These are phyloP conservation scores for Emergomyces orientalis DNA, from an alignment of 2,329 filamentous ascomycete genomes.

Conservation along the genomic window DNA sequence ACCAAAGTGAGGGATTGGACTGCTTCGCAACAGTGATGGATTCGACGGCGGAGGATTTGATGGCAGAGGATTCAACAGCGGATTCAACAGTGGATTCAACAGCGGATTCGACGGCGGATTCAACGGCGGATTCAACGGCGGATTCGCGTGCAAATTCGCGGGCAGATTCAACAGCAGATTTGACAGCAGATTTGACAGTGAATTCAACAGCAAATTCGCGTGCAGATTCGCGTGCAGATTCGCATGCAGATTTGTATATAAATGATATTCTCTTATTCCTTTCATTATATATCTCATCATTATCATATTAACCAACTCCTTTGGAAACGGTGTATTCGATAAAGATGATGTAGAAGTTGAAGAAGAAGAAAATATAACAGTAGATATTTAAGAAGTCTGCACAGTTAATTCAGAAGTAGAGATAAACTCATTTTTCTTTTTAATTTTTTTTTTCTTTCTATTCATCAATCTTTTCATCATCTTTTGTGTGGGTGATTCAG, in stretches of 20 bases:
- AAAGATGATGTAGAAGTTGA: background rate
- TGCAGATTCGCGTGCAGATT: too few relatives aligned
- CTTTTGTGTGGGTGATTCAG: background rate
- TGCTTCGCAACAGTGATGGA: background rate
- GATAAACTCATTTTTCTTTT: background rate
- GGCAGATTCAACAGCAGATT: too few relatives aligned
- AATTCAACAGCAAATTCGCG: too few relatives aligned
- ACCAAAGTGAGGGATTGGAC: background rate
- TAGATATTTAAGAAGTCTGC: background rate
- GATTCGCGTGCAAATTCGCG: too few relatives aligned
- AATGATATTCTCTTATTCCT: background rate
- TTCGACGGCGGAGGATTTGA: background rate
- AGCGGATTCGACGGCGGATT: background rate
- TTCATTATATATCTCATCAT: background rate
- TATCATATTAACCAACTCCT: background rate
- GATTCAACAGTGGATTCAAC: background rate
- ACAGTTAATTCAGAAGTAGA: background rate
- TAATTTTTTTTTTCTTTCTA: background rate
- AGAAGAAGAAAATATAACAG: background rate
- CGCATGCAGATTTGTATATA: too few relatives aligned
- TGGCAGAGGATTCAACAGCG: background rate
- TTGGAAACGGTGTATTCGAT: background rate
- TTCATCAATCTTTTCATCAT: background rate
- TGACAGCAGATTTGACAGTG: too few relatives aligned
- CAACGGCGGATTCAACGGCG: background rate